A percentile compares a stretch with the other conserved stretches of the same genome.
These are phyloP conservation scores for Pezicula rhizophila DNA, from an alignment of 2,329 filamentous ascomycete species.

Conservation along the genomic window DNA sequence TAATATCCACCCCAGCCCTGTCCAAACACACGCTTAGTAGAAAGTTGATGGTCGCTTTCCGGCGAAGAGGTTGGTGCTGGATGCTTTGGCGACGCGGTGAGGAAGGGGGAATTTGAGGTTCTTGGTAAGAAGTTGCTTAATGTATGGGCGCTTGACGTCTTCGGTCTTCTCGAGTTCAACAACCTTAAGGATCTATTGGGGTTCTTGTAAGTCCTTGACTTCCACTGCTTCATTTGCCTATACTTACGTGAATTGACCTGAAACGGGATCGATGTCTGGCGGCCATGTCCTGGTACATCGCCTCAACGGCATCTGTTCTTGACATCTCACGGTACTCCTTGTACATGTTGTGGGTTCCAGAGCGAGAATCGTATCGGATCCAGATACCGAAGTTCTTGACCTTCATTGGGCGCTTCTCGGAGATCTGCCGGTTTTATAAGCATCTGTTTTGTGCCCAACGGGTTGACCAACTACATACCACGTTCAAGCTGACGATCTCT, in stretches of 20 bases:
- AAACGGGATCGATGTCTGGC: conserved; percentile 97
- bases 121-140: conserved; percentile 97
- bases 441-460: conserved; percentile 2
- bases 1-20: conserved; percentile 19
- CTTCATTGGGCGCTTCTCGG: conserved; percentile 98
- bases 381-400: conserved; percentile 99
- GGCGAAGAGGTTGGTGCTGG: conserved; percentile 86
- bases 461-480: conserved; percentile 55
- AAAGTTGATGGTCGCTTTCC: conserved; percentile 94
- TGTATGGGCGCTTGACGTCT: conserved; percentile 96
- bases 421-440: conserved; percentile 55
- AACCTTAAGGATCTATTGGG: conserved; percentile 84
- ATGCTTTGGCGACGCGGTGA: conserved; percentile 83
- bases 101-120: conserved; percentile 96
- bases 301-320: conserved; percentile 88
- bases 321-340: conserved; percentile 99
- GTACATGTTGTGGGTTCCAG: conserved; percentile 99
- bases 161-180: conserved; percentile 93
- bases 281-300: conserved; percentile 99
- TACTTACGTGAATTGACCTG: conserved; percentile 93
- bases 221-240: neutral
- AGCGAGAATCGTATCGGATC: conserved; percentile 99
- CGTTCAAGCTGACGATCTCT: conserved; percentile 96
- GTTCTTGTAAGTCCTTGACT: conserved; percentile 5
- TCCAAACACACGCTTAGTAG: conserved; percentile 49